Percentiles rank a stretch among this genome's conserved stretches.
Evolutionary conservation across 169 alveolate genomes (phyloP).

Genomic region (Toxoplasma gondii): DNA sequence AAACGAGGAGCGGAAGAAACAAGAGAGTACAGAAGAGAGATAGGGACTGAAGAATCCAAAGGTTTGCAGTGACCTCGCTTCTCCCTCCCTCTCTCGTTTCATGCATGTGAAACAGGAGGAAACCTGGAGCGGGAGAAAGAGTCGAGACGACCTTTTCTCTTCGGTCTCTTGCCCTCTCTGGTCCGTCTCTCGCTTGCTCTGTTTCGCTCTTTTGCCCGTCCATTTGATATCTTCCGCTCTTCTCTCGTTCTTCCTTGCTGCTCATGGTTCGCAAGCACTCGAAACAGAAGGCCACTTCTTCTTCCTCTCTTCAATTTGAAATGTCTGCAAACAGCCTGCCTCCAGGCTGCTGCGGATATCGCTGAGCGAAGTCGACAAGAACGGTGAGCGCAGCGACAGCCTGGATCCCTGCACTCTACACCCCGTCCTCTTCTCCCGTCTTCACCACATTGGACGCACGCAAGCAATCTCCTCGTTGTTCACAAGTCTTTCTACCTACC

Average conservation of each 20-base stretch:
- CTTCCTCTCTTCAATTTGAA: background rate
- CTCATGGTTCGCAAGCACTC: background rate
- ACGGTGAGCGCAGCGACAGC: background rate
- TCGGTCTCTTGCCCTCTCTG: no score
- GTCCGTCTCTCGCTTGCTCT: no score
- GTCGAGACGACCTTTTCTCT: no score
- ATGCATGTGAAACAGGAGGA: no score
- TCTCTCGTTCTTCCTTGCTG: no score
- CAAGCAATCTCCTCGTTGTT: background rate
- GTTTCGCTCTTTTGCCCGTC: no score
- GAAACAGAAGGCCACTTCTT: background rate
- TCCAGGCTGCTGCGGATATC: background rate
- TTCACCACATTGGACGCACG: background rate
- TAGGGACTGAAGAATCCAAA: no score
- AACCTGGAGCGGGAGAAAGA: no score
- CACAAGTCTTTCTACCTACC: background rate
- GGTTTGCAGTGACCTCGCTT: background rate
- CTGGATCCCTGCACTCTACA: background rate
- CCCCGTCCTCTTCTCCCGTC: background rate
- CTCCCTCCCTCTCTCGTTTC: background rate
- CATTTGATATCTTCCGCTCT: no score
- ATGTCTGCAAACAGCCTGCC: background rate
- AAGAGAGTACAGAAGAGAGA: background rate
- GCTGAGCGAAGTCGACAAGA: background rate
- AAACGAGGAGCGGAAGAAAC: background rate